A percentile compares a stretch with the other conserved stretches of the same genome.
These are phyloP conservation scores for Persicaria tinctoria DNA, from an alignment of 148 eudicot species.

Conservation along the genomic window DNA sequence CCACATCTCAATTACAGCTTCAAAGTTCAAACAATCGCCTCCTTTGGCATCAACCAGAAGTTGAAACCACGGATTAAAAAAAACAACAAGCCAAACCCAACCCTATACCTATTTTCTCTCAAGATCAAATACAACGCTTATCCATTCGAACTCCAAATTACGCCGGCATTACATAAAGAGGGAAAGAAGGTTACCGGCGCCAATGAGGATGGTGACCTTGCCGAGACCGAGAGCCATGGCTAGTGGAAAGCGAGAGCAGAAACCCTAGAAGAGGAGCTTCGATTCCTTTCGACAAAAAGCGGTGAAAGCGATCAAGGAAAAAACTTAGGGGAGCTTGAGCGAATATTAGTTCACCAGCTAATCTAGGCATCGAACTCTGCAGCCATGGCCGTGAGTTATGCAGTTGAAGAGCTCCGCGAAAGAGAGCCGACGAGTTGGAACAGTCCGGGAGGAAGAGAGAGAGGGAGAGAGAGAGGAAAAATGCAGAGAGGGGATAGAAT, in stretches of 20 bases:
- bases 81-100: not conserved
- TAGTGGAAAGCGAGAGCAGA: conserved; percentile 18
- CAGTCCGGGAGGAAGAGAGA: not conserved
- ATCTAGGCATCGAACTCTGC: not conserved
- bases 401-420: not conserved
- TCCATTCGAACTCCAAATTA: not conserved
- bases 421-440: not conserved
- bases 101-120: not conserved
- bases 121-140: not conserved
- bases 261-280: not conserved
- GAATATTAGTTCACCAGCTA: not conserved
- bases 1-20: not conserved
- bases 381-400: not conserved
- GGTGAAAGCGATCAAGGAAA: not conserved
- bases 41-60: not conserved
- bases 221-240: conserved; percentile 72
- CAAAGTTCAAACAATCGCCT: not conserved
- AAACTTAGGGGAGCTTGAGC: not conserved
- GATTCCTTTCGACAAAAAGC: not conserved
- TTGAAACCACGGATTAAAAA: not conserved
- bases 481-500: too few relatives aligned
- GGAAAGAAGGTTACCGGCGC: conserved; percentile 55
- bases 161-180: not conserved
- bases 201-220: conserved; percentile 71
- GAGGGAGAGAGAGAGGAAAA: not conserved